Conservation (phyloP, 2,329 filamentous ascomycete genomes). For the Calonectria crousiana region DNA sequence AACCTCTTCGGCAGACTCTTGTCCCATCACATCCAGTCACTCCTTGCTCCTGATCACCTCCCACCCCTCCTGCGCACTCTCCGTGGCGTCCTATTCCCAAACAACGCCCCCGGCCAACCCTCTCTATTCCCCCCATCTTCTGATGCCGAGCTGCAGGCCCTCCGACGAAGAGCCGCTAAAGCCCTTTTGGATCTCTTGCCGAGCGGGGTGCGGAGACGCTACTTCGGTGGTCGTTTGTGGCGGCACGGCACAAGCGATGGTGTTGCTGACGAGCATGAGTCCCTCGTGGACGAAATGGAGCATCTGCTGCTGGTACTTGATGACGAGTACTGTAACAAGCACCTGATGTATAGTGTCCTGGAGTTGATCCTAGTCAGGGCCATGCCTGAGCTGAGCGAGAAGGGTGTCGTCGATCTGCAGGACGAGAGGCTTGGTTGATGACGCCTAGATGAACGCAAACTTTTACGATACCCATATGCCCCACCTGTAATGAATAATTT, state of each 20-base stretch:
- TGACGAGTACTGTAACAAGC: conserved; percentile 92
- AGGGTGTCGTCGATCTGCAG: conserved; percentile 78
- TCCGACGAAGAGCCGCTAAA: conserved; percentile 76
- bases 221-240: conserved; percentile 59
- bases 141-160: conserved; percentile 69
- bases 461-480: conserved; percentile 37
- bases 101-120: conserved; percentile 79
- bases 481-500: conserved; percentile 24
- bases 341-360: conserved; percentile 84
- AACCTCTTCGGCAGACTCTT: conserved; percentile 62
- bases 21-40: conserved; percentile 66
- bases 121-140: conserved; percentile 71
- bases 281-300: conserved; percentile 70
- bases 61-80: conserved; percentile 77
- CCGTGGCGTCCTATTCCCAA: conserved; percentile 86
- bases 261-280: conserved; percentile 47
- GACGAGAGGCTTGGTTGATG: conserved; percentile 72
- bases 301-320: conserved; percentile 79
- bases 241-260: conserved; percentile 39
- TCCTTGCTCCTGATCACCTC: conserved; percentile 74
- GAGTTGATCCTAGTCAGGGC: conserved; percentile 86
- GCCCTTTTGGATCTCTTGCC: conserved; percentile 65
- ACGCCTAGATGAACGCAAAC: background rate
- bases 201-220: conserved; percentile 60
- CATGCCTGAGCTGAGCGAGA: conserved; percentile 85